A percentile compares a stretch with the other conserved stretches of the same genome.
phyloP scores from a whole-genome alignment of 2,329 filamentous ascomycete genomes.

The Rugonectria rugulosa region DNA sequence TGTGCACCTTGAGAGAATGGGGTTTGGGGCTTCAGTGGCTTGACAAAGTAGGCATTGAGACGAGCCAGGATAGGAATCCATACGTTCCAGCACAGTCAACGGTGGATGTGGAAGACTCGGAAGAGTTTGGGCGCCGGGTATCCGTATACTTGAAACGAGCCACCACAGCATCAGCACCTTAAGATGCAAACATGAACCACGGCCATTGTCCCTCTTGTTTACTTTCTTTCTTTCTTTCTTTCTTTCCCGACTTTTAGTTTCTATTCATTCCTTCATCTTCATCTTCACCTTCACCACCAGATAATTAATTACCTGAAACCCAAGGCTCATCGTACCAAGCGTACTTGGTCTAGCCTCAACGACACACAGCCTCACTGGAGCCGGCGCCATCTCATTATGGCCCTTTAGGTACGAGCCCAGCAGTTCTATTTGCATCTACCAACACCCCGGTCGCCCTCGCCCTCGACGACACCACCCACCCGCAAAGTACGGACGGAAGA shows the following conservation, averaged over 20 bases:
- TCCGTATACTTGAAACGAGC: background rate
- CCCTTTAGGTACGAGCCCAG: constrained; percentile 5
- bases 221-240: background rate
- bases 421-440: background rate
- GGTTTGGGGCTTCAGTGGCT: too few species aligned
- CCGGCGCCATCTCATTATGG: constrained; percentile 22
- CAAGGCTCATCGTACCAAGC: background rate
- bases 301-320: too few species aligned
- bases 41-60: too few species aligned
- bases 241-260: background rate
- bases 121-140: too few species aligned
- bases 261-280: background rate
- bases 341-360: constrained; percentile 3
- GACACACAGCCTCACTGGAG: constrained; percentile 35
- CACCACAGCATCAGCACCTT: constrained; percentile 3
- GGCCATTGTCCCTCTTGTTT: background rate
- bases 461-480: constrained; percentile 5
- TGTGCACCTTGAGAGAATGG: too few species aligned
- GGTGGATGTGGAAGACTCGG: too few species aligned
- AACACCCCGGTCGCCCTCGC: background rate
- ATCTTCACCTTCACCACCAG: background rate
- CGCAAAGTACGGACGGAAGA: too few species aligned
- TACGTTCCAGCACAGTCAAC: too few species aligned
- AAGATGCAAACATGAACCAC: background rate
- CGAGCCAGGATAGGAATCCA: too few species aligned